Evolutionary conservation across 768 basidiomycete genomes (phyloP).

Genomic region (Phylloporus rhodoxanthus): DNA sequence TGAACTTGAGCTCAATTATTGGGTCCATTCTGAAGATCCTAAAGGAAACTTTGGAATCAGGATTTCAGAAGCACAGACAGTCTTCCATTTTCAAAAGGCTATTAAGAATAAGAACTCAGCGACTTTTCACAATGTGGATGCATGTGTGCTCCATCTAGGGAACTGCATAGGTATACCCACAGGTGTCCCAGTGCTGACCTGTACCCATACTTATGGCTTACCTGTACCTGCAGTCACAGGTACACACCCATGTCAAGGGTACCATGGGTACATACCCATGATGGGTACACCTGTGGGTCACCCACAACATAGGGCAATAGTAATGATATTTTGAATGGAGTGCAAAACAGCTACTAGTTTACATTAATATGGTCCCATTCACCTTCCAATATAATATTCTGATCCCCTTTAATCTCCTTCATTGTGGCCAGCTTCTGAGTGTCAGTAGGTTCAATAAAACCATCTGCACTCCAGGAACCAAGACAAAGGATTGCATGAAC

Average conservation of each 20-base stretch:
- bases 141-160: neutral
- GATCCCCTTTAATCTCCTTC: neutral
- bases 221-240: neutral
- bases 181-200: neutral
- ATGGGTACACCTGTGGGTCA: neutral
- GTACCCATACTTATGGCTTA: neutral
- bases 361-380: neutral
- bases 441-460: neutral
- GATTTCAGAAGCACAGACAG: no score
- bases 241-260: neutral
- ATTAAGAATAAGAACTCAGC: no score
- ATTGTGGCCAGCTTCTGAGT: neutral
- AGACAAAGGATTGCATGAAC: conserved; percentile 4
- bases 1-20: no score
- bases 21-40: no score
- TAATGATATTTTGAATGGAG: no score
- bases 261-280: neutral
- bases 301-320: no score
- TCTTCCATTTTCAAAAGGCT: no score
- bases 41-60: no score
- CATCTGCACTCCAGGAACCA: neutral
- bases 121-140: no score
- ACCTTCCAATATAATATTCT: neutral
- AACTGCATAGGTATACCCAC: neutral
- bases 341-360: neutral